These are phyloP conservation scores for Coprinopsis marcescibilis DNA, from an alignment of 768 basidiomycete genomes.

Conservation along the genomic window DNA sequence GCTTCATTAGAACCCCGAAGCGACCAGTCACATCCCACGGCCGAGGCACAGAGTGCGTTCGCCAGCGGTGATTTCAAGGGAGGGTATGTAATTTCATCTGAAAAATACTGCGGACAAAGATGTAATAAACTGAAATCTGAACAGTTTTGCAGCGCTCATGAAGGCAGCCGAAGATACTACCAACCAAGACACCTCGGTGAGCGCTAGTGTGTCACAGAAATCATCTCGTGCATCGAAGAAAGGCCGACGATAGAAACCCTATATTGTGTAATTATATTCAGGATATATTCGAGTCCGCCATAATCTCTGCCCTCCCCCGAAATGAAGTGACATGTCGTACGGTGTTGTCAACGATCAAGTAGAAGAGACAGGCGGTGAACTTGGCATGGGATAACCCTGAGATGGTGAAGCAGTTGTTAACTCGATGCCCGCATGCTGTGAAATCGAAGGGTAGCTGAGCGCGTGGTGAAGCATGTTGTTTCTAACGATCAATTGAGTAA, in stretches of 20 bases:
- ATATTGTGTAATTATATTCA: no score
- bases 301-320: background rate
- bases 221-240: conserved; percentile 26
- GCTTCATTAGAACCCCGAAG: conserved; percentile 90
- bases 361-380: background rate
- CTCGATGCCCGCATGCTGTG: conserved; percentile 2
- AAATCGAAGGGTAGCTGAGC: conserved; percentile 42
- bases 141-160: conserved; percentile 21
- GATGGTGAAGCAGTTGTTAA: background rate
- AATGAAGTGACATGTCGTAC: background rate
- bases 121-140: background rate
- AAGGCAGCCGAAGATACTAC: conserved; percentile 16
- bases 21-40: conserved; percentile 77
- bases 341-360: background rate
- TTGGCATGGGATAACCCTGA: background rate
- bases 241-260: conserved; percentile 29
- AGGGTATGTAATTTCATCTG: conserved; percentile 33
- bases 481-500: conserved; percentile 11
- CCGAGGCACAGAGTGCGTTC: conserved; percentile 44
- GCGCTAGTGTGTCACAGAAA: conserved; percentile 15
- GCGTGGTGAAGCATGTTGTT: conserved; percentile 42
- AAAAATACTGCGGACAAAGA: background rate
- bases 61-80: conserved; percentile 54
- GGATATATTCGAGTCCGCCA: no score
- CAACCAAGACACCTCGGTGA: background rate